Base-by-base conservation (phyloP, 441 rosid species). In the Macaranga tanarius region DNA sequence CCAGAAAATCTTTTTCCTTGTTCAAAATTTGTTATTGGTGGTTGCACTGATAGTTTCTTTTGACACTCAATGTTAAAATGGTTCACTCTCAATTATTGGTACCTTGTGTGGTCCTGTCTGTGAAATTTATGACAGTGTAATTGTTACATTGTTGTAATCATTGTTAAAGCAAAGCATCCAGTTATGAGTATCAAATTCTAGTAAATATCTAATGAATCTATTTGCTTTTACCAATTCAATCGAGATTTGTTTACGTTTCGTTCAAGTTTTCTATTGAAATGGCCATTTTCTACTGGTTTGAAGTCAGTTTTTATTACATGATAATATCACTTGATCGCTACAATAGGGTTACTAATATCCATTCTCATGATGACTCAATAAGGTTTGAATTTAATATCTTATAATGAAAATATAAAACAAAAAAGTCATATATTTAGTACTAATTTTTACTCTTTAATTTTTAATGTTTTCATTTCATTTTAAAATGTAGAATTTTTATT, bases 11-110 rank as follows among this genome's bases (percentile, higher is more conserved):
- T n/a, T 47, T 31, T 51, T 70, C 67, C 65, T 69, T 42, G 10
- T 7, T 7, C 2, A 59, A 67, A 56, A 23, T 25, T 60, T 71
- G 65, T 54, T 40, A 47, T 62, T 19, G 68, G 50, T 23, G n/a
- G 63, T 63, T 71, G 10, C 20, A 59, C 50, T 69, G 62, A 52
- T n/a, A 67, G 55, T 22, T 64, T 56, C 71, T 31, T 65, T 44
- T 55, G 62, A 71, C n/a, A 34, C 15, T n/a, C 0, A 45, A 54
- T 1, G 10, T 38, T 23, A 62, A 26, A 31, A 23, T 31, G 54
- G 66, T 50, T 47, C 58, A 42, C 40, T 45, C 60, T 51, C 71
- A 52, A 67, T 68, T 28, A 67, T 38, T 51, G 62, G 15, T 8
- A 16, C 68, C 48, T 17, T 13, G 10, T 62, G 61, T 61, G 71